Conservation (phyloP, 164 flowering plant genomes). For the Tetracentron sinense region DNA sequence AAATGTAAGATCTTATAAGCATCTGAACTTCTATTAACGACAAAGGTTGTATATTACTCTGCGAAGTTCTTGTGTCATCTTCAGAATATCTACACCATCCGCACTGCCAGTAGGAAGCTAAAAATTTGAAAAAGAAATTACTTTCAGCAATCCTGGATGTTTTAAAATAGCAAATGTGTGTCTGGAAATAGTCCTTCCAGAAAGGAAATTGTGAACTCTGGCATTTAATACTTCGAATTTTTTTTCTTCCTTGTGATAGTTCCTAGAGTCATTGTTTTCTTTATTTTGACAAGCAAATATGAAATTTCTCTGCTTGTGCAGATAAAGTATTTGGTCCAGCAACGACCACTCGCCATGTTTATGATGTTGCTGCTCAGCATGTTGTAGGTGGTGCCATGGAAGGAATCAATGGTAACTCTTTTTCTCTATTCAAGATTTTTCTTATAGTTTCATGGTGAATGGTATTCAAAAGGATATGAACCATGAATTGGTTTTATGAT, state of each 20-base stretch:
- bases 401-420: slow-evolving; percentile 58
- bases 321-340: slow-evolving; percentile 81
- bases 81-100: too few relatives aligned
- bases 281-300: background rate
- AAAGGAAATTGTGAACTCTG: background rate
- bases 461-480: background rate
- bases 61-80: too few relatives aligned
- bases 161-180: background rate
- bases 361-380: slow-evolving; percentile 73
- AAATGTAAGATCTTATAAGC: too few relatives aligned
- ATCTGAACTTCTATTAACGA: too few relatives aligned
- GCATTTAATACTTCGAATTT: background rate
- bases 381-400: slow-evolving; percentile 69
- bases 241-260: background rate
- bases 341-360: slow-evolving; percentile 71
- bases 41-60: too few relatives aligned
- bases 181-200: background rate
- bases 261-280: background rate
- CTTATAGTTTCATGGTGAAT: background rate
- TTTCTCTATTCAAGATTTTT: background rate
- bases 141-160: too few relatives aligned
- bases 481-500: too few relatives aligned
- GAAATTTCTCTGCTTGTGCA: slow-evolving; percentile 18
- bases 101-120: too few relatives aligned
- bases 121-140: too few relatives aligned